Base-by-base conservation (phyloP, 305 asterid genomes). In the Fraxinus sp. region DNA sequence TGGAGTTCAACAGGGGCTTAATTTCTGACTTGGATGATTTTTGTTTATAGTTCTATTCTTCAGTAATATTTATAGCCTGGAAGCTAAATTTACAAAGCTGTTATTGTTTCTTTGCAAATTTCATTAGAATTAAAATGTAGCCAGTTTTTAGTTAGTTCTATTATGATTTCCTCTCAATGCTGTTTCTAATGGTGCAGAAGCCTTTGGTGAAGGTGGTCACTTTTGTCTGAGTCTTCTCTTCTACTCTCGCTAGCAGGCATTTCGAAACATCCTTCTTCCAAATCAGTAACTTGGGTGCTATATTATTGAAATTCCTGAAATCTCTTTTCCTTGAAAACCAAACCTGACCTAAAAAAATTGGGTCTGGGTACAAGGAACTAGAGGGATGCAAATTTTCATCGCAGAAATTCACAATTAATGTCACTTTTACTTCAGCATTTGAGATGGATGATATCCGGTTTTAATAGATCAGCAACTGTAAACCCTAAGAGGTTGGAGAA, bases 361-460 rank as follows among this genome's bases (percentile, higher is more conserved):
- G 75, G 76, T 71, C 43, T 85, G 85, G 81, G 90, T 74, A 84
- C 79, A 86, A 87, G 86, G 87, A 81, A 81, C 86, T 43, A 89
- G 87, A 85, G 90, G 90, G 90, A 88, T 90, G 94, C 92, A 43
- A 79, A 81, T 79, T 84, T 83, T 80, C 79, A 78, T 89, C 30
- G 77, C 49, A 75, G 75, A 79, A 79, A 75, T 76, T 83, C 81
- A 79, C 74, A 73, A 87, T 92, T 93, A 90, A 93, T 95, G 97
- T 93, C 98, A 90, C 85, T 87, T 84, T 85, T 95, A 73, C 87
- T 92, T 32, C 95, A 91, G 86, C 97, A 91, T 86, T 87, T 95
- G 89, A 92, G 89, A 93, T 92, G 94, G 97, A 87, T 95, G 49
- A 87, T 93, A 83, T 80, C 87, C 84, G 95, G 97, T 83, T 82